phyloP scores from a whole-genome alignment of 768 basidiomycete genomes.

The Mycena maculata region DNA sequence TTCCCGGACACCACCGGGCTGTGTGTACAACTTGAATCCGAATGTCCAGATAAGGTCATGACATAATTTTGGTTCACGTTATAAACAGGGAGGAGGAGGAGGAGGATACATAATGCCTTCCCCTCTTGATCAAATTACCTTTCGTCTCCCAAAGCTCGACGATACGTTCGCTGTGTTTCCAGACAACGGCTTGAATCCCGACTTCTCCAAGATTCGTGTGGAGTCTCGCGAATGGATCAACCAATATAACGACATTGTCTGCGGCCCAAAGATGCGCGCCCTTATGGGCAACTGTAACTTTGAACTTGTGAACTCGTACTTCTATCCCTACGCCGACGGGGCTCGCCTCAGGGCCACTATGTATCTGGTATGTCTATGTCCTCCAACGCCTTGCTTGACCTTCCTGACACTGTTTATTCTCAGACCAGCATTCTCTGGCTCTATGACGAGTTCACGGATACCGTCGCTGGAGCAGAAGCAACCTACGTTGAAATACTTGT shows the following conservation, averaged over 20 bases:
- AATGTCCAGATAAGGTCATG: too few species aligned
- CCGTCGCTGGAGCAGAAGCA: constrained; percentile 16
- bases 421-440: constrained; percentile 31
- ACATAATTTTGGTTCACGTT: not conserved
- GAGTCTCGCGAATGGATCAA: constrained; percentile 30
- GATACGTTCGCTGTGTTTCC: constrained; percentile 26
- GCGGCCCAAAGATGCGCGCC: constrained; percentile 31
- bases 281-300: constrained; percentile 32
- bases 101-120: constrained; percentile 3
- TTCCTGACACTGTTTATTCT: not conserved
- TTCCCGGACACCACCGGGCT: too few species aligned
- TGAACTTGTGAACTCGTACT: constrained; percentile 23
- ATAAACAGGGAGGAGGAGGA: not conserved
- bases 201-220: constrained; percentile 10
- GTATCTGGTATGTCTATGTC: constrained; percentile 27
- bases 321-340: constrained; percentile 26
- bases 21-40: too few species aligned
- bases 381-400: not conserved
- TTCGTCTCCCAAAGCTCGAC: constrained; percentile 24
- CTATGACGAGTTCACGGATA: constrained; percentile 34
- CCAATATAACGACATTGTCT: constrained; percentile 23
- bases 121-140: constrained; percentile 1
- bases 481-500: constrained; percentile 17
- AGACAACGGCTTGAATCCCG: constrained; percentile 17
- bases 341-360: constrained; percentile 25